Percentiles rank a stretch among this genome's conserved stretches.
These are phyloP conservation scores for Rhizopus arrhizus DNA, from an alignment of 371 early-diverging fungal species.

Conservation along the genomic window DNA sequence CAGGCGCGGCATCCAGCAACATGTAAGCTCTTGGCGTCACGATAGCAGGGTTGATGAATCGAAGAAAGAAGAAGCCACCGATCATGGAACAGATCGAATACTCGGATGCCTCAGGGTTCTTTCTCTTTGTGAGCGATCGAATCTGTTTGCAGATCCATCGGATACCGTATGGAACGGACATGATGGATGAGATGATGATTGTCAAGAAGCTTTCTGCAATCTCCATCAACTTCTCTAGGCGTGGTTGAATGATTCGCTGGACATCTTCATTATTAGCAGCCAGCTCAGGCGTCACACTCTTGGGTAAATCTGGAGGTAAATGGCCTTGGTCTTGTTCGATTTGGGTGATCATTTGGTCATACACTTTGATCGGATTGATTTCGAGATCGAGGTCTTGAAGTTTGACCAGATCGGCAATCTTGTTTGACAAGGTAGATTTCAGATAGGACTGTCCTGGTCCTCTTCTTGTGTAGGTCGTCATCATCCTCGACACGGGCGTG, in stretches of 20 bases:
- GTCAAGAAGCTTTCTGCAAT: slow-evolving; percentile 82
- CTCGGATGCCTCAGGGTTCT: slow-evolving; percentile 89
- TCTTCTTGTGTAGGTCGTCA: slow-evolving; percentile 93
- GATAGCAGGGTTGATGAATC: slow-evolving; percentile 97
- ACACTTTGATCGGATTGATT: slow-evolving; percentile 2
- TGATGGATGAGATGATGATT: slow-evolving; percentile 79
- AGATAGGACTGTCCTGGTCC: slow-evolving; percentile 92
- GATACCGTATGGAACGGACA: slow-evolving; percentile 92
- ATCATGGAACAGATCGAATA: slow-evolving; percentile 89
- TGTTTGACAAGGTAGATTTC: slow-evolving; percentile 81
- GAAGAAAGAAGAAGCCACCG: slow-evolving; percentile 96
- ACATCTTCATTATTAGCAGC: slow-evolving; percentile 80
- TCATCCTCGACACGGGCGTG: slow-evolving; percentile 93
- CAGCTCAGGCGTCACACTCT: slow-evolving; percentile 77
- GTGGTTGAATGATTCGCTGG: slow-evolving; percentile 78
- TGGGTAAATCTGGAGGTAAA: slow-evolving; percentile 63
- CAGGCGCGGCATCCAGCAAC: slow-evolving; percentile 84
- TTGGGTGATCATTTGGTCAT: slow-evolving; percentile 74
- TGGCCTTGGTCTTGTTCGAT: slow-evolving; percentile 65
- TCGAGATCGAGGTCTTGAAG: slow-evolving; percentile 43
- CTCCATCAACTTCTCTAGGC: slow-evolving; percentile 79
- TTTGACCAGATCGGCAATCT: slow-evolving; percentile 75
- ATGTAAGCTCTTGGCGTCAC: slow-evolving; percentile 94
- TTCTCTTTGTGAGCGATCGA: slow-evolving; percentile 86
- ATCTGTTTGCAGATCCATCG: slow-evolving; percentile 99